A percentile compares a stretch with the other conserved stretches of the same genome.
Evolutionary conservation across 306 rosid species (phyloP).

Genomic region (Quercus variabilis): DNA sequence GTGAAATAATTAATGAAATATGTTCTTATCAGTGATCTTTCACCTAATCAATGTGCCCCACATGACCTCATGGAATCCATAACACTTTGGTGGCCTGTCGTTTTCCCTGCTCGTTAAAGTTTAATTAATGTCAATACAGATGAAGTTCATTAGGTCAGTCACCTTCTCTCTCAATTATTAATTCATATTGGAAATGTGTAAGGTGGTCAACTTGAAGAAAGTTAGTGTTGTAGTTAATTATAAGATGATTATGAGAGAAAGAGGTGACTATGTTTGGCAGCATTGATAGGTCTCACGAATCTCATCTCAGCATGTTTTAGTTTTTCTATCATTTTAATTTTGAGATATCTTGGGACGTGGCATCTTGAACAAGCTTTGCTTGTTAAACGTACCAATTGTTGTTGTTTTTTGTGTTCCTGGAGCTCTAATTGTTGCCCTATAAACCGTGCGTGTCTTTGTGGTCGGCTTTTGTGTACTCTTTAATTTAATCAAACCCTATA

Average conservation of each 20-base stretch:
- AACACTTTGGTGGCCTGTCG: neutral
- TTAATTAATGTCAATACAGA: neutral
- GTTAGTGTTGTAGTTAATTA: neutral
- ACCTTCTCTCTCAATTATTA: neutral
- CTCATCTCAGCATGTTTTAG: neutral
- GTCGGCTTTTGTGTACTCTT: too few species aligned
- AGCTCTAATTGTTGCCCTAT: neutral
- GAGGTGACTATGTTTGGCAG: neutral
- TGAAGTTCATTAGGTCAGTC: neutral
- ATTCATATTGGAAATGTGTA: neutral
- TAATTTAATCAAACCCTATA: too few species aligned
- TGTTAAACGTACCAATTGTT: neutral
- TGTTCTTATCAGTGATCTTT: slow-evolving; percentile 26
- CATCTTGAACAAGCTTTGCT: neutral
- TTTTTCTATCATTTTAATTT: neutral
- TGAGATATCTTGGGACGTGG: neutral
- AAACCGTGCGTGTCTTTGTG: too few species aligned
- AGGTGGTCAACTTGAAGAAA: neutral
- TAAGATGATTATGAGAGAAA: neutral
- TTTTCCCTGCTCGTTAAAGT: neutral
- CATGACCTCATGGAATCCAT: slow-evolving; percentile 17
- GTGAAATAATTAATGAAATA: slow-evolving; percentile 7
- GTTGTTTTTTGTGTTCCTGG: neutral
- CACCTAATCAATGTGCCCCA: slow-evolving; percentile 37
- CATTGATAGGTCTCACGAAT: neutral